A percentile compares a stretch with the other conserved stretches of the same genome.
phyloP scores from a whole-genome alignment of 768 basidiomycete genomes.

The Mycena capillaripes region DNA sequence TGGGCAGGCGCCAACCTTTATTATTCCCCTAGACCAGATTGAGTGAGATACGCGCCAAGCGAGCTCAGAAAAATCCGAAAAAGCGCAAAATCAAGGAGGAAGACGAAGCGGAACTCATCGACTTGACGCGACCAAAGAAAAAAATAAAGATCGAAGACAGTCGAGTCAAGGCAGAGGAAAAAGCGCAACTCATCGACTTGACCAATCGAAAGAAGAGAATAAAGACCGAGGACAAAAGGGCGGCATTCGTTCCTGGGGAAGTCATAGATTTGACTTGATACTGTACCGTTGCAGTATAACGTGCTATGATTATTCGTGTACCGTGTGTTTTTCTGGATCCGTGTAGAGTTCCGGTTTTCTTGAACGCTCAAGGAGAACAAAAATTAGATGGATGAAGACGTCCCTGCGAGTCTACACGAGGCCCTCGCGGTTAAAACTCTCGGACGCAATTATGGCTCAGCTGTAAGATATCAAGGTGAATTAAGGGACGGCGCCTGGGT shows the following conservation, averaged over 20 bases:
- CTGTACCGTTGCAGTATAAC: background rate
- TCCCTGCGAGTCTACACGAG: too few relatives aligned
- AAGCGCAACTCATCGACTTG: slow-evolving; percentile 9
- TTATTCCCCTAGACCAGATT: slow-evolving; percentile 2
- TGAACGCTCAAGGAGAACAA: too few relatives aligned
- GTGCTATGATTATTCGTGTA: too few relatives aligned
- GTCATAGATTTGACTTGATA: slow-evolving; percentile 40
- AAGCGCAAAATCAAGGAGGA: slow-evolving; percentile 22
- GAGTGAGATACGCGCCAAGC: slow-evolving; percentile 28
- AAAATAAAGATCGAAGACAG: slow-evolving; percentile 32
- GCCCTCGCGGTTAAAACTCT: too few relatives aligned
- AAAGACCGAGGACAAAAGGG: slow-evolving; percentile 24
- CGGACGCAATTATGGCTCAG: too few relatives aligned
- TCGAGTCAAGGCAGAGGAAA: background rate
- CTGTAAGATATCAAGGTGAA: too few relatives aligned
- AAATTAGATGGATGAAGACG: too few relatives aligned
- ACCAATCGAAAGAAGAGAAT: slow-evolving; percentile 31
- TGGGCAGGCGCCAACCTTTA: too few relatives aligned
- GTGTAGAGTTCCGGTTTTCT: too few relatives aligned
- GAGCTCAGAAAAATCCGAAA: slow-evolving; percentile 32
- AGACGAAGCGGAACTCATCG: background rate
- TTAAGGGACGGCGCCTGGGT: too few relatives aligned
- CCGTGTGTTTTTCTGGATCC: too few relatives aligned
- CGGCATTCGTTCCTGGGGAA: slow-evolving; percentile 30
- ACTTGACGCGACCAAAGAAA: slow-evolving; percentile 26